phyloP scores from a whole-genome alignment of 208 protist species.

The Wallacemonas sp. region DNA sequence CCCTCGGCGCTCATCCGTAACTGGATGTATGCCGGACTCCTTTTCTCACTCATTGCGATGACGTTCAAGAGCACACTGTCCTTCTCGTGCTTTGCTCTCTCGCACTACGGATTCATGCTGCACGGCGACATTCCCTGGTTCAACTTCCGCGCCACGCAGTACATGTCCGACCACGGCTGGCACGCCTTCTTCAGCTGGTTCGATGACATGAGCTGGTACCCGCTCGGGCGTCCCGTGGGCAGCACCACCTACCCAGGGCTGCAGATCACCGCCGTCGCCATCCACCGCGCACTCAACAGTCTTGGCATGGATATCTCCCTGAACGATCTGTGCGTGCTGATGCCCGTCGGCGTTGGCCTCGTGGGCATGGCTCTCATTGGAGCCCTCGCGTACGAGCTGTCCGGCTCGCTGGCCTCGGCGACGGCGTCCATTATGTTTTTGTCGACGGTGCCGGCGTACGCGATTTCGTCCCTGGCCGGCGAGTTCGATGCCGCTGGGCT shows the following conservation, averaged over 20 bases:
- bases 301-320: conserved; percentile 84
- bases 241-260: conserved; percentile 98
- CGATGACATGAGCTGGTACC: conserved; percentile 97
- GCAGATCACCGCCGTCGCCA: conserved; percentile 94
- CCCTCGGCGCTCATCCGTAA: not conserved
- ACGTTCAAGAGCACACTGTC: not conserved
- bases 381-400: conserved; percentile 75
- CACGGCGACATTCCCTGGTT: conserved; percentile 95
- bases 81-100: conserved; percentile 67
- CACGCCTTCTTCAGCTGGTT: conserved; percentile 99
- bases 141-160: conserved; percentile 93
- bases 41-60: not conserved
- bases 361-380: conserved; percentile 89
- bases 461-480: conserved; percentile 97
- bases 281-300: conserved; percentile 91
- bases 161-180: conserved; percentile 92
- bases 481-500: conserved; percentile 99
- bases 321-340: conserved; percentile 96
- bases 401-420: conserved; percentile 78
- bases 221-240: conserved; percentile 97
- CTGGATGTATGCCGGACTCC: not conserved
- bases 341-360: conserved; percentile 93
- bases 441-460: conserved; percentile 82
- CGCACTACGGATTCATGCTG: conserved; percentile 85
- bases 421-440: conserved; percentile 84